Percentiles rank a stretch among this genome's conserved stretches.
Conservation (phyloP, 2,329 filamentous ascomycete species). For the Calonectria honghensis region DNA sequence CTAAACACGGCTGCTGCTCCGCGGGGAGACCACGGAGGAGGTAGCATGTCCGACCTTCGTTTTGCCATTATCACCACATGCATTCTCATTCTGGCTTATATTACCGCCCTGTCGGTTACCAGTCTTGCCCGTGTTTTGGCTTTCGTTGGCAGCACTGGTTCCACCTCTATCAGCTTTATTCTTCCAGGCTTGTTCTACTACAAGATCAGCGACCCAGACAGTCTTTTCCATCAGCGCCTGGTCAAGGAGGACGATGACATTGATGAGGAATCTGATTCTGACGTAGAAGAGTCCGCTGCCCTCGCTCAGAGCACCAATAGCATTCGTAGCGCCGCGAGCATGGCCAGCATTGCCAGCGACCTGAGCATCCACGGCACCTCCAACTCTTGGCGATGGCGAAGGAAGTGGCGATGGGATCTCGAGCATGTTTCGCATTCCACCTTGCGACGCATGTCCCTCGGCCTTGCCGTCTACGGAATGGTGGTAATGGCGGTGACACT, state of each 20-base stretch:
- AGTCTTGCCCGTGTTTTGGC: slow-evolving; percentile 93
- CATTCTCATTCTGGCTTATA: slow-evolving; percentile 89
- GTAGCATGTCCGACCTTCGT: slow-evolving; percentile 86
- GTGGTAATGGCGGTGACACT: slow-evolving; percentile 94
- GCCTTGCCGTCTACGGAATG: slow-evolving; percentile 87
- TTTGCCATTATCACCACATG: slow-evolving; percentile 92
- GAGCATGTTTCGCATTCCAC: slow-evolving; percentile 78
- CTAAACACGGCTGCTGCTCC: slow-evolving; percentile 60
- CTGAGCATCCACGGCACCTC: slow-evolving; percentile 52
- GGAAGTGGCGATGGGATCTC: slow-evolving; percentile 76
- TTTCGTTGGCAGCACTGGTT: slow-evolving; percentile 95
- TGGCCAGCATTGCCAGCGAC: slow-evolving; percentile 60
- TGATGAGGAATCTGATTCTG: slow-evolving; percentile 72
- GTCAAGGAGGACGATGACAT: slow-evolving; percentile 94
- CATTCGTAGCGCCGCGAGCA: slow-evolving; percentile 64
- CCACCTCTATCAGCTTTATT: slow-evolving; percentile 97
- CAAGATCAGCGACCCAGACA: slow-evolving; percentile 95
- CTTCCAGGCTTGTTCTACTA: slow-evolving; percentile 98
- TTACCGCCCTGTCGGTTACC: slow-evolving; percentile 91
- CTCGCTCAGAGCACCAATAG: slow-evolving; percentile 68
- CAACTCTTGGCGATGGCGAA: slow-evolving; percentile 70
- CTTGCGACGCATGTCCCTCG: slow-evolving; percentile 84
- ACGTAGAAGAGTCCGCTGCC: slow-evolving; percentile 68
- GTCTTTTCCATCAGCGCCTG: slow-evolving; percentile 88
- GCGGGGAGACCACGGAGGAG: slow-evolving; percentile 71